phyloP scores from a whole-genome alignment of 2,329 filamentous ascomycete genomes.

The Diaporthe sp. region DNA sequence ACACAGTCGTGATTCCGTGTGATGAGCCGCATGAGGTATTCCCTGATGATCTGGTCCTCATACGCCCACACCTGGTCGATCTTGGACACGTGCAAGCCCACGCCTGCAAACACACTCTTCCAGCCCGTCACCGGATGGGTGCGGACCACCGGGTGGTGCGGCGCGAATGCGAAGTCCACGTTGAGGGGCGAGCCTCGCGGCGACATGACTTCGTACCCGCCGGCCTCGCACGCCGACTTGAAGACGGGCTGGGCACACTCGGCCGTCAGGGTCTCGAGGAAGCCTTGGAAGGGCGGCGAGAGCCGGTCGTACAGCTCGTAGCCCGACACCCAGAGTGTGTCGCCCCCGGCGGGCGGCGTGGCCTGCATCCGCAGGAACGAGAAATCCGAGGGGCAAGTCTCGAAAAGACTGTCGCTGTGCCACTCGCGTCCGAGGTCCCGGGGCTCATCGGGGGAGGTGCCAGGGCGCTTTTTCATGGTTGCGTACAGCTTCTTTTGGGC shows the following conservation, averaged over 20 bases:
- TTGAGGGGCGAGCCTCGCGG: slow-evolving; percentile 65
- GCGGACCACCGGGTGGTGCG: slow-evolving; percentile 67
- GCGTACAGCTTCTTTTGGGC: slow-evolving; percentile 53
- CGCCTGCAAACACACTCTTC: slow-evolving; percentile 65
- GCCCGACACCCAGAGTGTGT: slow-evolving; percentile 76
- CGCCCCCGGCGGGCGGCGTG: slow-evolving; percentile 67
- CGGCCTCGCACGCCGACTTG: slow-evolving; percentile 59
- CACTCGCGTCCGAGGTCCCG: slow-evolving; percentile 59
- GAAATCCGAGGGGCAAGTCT: slow-evolving; percentile 75
- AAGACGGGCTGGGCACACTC: slow-evolving; percentile 66
- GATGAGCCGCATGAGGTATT: slow-evolving; percentile 49
- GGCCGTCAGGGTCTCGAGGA: slow-evolving; percentile 71
- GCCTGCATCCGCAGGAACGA: slow-evolving; percentile 67
- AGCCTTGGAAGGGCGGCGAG: slow-evolving; percentile 66
- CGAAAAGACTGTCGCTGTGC: slow-evolving; percentile 77
- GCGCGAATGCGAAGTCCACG: slow-evolving; percentile 60
- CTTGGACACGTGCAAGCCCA: slow-evolving; percentile 63
- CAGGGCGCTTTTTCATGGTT: slow-evolving; percentile 51
- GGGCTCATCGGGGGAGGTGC: slow-evolving; percentile 45
- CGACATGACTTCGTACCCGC: slow-evolving; percentile 61
- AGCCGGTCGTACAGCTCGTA: slow-evolving; percentile 77
- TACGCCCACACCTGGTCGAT: slow-evolving; percentile 63
- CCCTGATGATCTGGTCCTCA: slow-evolving; percentile 56
- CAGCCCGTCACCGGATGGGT: slow-evolving; percentile 72
- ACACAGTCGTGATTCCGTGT: slow-evolving; percentile 56